Evolutionary conservation across 495 filamentous ascomycete species (phyloP), one percentile per base, ranked within the genome.

Genomic region (Annulohypoxylon stygium): DNA sequence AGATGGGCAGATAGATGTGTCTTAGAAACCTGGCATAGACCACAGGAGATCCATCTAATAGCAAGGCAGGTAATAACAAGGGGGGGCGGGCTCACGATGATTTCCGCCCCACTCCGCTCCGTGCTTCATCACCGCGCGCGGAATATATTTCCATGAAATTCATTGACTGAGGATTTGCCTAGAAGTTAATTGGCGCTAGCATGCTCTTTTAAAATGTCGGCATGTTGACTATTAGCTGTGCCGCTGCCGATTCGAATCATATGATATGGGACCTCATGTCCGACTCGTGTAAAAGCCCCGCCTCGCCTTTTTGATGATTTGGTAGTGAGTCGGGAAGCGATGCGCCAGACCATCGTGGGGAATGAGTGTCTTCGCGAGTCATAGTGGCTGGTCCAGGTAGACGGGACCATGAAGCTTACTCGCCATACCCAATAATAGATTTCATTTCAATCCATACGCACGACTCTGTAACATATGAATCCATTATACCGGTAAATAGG

Each of bases 51-150:
- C 34, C 53, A 36, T 4, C 39, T 14, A 45, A 53, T 8, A 57
- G 39, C 54, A 57, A 66, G 47, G 48, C 11, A 30, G 30, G 30
- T 30, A 30, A 30, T 39, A 58, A 50, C 55, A 62, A 67, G 48
- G 50, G 71, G 71, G 71, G 50, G 71, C 66, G 66, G 71, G 67
- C 62, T 70, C 30, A 50, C 23, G 10, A 63, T 2, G 34, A 33
- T n/a, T 54, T 60, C 71, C 71, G 67, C 67, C 61, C 67, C 67
- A 70, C 71, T 67, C 67, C 71, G 71, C 71, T 74, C 71, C 71
- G 66, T 70, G 39, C 50, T 47, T 70, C 61, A 58, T 70, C 36
- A 65, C 57, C 30, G 71, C 34, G n/a, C 68, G 58, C 66, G 66
- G 71, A 63, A 50, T 61, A 65, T 10, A 39, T 55, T 67, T 23